Evolutionary conservation across 1,139 yeast species (phyloP).

Genomic region (Yamadazyma songkhlaensis): DNA sequence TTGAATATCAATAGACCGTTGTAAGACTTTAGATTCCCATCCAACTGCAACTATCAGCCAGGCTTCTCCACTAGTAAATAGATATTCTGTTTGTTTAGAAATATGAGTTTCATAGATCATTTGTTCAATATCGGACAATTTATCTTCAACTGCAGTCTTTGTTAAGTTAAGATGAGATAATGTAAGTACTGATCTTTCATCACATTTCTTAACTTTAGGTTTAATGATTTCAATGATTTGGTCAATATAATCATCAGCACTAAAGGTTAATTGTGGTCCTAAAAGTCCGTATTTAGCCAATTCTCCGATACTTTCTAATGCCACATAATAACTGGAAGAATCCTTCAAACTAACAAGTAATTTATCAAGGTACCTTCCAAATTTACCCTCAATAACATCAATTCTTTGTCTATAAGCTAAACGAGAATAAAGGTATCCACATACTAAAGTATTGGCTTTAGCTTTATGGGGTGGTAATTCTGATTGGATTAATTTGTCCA

Average conservation of each 20-base stretch:
- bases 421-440: conserved; percentile 54
- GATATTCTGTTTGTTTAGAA: conserved; percentile 69
- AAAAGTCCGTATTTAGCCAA: conserved; percentile 60
- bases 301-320: conserved; percentile 52
- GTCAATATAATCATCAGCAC: conserved; percentile 14
- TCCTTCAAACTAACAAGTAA: conserved; percentile 20
- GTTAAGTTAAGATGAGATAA: conserved; percentile 52
- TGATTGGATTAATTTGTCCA: conserved; percentile 10
- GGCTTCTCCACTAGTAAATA: conserved; percentile 85
- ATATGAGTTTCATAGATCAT: conserved; percentile 55
- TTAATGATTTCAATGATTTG: conserved; percentile 30
- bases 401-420: conserved; percentile 39
- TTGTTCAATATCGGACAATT: conserved; percentile 35
- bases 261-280: conserved; percentile 24
- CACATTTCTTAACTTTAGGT: conserved; percentile 50
- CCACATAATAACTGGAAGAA: conserved; percentile 21
- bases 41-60: conserved; percentile 70
- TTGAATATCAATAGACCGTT: conserved; percentile 50
- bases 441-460: conserved; percentile 30
- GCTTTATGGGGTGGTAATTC: conserved; percentile 16
- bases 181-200: conserved; percentile 59
- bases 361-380: conserved; percentile 15
- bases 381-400: conserved; percentile 16
- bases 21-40: conserved; percentile 64
- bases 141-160: conserved; percentile 19